These are phyloP conservation scores for Cytospora schulzeri DNA, from an alignment of 2,329 filamentous ascomycete species.

Conservation along the genomic window DNA sequence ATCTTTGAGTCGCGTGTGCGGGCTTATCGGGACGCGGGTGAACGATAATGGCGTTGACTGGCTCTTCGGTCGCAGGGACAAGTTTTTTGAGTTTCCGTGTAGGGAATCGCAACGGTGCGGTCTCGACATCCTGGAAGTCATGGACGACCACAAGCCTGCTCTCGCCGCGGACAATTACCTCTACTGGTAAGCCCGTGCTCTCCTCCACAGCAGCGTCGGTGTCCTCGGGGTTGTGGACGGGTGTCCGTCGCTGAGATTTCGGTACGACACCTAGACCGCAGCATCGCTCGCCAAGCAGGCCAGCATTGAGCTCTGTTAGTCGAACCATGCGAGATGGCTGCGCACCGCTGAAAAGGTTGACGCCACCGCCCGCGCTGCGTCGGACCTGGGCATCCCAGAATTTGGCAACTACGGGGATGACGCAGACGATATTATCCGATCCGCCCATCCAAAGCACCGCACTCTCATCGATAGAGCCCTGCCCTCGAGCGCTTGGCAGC, in stretches of 20 bases:
- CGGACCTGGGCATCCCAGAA: conserved; percentile 64
- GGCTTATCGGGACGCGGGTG: conserved; percentile 49
- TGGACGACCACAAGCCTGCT: conserved; percentile 57
- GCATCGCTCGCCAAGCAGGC: conserved; percentile 60
- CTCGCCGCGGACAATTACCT: conserved; percentile 58
- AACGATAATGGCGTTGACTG: conserved; percentile 57
- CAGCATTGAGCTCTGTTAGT: conserved; percentile 53
- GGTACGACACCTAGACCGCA: conserved; percentile 52
- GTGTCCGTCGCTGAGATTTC: conserved; percentile 32
- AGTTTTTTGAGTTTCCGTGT: conserved; percentile 32
- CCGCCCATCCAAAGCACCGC: conserved; percentile 60
- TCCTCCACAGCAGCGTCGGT: conserved; percentile 32
- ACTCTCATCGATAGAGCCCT: conserved; percentile 54
- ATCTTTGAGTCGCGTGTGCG: conserved; percentile 44
- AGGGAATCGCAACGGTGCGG: conserved; percentile 30
- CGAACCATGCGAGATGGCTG: conserved; percentile 59
- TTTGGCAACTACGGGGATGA: conserved; percentile 55
- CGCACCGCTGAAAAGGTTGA: conserved; percentile 58
- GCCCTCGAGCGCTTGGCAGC: conserved; percentile 44
- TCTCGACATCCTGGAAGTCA: conserved; percentile 48
- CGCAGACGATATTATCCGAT: conserved; percentile 55
- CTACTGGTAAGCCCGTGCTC: conserved; percentile 48
- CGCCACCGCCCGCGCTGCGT: conserved; percentile 48
- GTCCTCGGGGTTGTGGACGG: conserved; percentile 15
- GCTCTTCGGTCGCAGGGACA: conserved; percentile 32